Conservation (phyloP, 2,329 filamentous ascomycete species). For the Ophiostoma tasmaniense region DNA sequence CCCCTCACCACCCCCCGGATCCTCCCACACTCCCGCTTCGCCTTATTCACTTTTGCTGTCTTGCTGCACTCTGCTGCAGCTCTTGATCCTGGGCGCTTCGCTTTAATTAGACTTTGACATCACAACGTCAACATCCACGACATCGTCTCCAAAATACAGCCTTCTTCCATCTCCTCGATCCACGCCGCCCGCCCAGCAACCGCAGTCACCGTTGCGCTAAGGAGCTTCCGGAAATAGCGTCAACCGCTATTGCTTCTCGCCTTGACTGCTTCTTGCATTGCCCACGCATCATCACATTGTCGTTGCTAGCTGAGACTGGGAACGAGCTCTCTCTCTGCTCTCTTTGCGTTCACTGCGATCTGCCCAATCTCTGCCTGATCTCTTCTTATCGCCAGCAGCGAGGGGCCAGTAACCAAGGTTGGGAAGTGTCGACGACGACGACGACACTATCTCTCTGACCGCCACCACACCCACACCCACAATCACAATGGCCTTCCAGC, state of each 20-base stretch:
- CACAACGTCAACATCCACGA: not conserved
- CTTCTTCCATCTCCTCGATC: not conserved
- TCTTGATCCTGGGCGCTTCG: not conserved
- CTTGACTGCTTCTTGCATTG: not conserved
- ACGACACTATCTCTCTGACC: not conserved
- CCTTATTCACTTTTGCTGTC: not conserved
- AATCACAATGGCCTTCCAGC: constrained; percentile 49
- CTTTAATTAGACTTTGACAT: not conserved
- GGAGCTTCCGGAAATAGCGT: constrained; percentile 12
- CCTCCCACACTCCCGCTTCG: constrained; percentile 3
- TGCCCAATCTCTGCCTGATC: not conserved
- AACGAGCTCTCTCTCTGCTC: too few species aligned
- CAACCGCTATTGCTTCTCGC: not conserved
- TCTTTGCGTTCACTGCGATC: not conserved
- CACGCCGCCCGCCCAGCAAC: constrained; percentile 2
- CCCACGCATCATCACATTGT: not conserved
- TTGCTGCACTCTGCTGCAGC: not conserved
- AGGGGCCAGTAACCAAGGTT: not conserved
- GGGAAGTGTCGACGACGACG: not conserved
- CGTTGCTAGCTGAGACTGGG: not conserved
- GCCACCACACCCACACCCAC: constrained; percentile 4
- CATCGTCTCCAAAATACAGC: not conserved
- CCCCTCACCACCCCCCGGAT: not conserved
- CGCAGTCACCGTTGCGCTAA: constrained; percentile 12
- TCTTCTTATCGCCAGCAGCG: not conserved